Base-by-base conservation (phyloP, 106 monocot species). In the Dioscorea dumetorum region DNA sequence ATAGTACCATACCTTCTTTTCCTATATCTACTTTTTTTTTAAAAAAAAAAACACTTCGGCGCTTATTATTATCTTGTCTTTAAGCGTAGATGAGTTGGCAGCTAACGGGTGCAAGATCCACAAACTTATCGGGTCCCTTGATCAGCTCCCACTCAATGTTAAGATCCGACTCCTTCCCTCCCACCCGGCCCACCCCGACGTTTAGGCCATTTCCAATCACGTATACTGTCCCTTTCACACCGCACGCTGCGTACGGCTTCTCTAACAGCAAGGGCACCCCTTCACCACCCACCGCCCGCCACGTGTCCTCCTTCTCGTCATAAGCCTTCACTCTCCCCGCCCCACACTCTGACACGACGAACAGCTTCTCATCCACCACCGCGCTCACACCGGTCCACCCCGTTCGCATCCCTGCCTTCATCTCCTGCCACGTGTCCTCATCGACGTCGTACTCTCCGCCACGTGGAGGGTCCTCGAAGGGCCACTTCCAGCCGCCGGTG, bases 401-500 rank as follows among this genome's bases (percentile, higher is more conserved):
- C 31, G 85, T 85, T 21, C 85, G 64, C 89, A 89, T 80, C 74
- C 89, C 85, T 31, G 35, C 52, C 28, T 63, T 24, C 89, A 89
- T 89, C 79, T 89, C 85, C 66, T 23, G 49, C 89, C 89, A 89
- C 48, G 60, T 31, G 82, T 89, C 74, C 17, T 21, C 17, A 13
- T 76, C 85, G 22, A 69, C 73, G 79, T 82, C 79, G 72, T 85
- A 89, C 22, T 80, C 69, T 1, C 53, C 74, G 7, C 80, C 89
- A 12, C 85, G 76, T 22, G 89, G 89, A 60, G 82, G 63, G 21
- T 17, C 24, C 72, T 57, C 58, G 66, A 90, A 90, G 33, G 89
- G 89, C 89, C 89, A 90, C 17, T 79, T 74, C 89, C 89, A 90
- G 8, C 89, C 89, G 67, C 85, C 89, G 57, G 89, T 90, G 8